These are phyloP conservation scores for Hypholoma sublateritium DNA, from an alignment of 768 basidiomycete genomes.

Conservation along the genomic window DNA sequence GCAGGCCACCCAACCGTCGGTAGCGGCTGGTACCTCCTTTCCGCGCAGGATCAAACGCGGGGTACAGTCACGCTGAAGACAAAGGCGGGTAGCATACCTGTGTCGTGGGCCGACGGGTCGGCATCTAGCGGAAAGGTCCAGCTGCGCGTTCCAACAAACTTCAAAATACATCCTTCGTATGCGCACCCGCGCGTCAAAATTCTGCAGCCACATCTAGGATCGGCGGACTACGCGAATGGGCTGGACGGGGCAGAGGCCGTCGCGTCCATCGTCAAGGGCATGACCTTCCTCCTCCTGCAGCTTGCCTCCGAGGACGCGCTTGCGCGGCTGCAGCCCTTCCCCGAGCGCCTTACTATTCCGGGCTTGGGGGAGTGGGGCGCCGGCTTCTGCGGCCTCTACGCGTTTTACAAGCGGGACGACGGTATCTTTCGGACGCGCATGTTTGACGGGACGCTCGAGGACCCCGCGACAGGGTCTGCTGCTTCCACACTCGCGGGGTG, in stretches of 20 bases:
- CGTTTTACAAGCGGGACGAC: slow-evolving; percentile 32
- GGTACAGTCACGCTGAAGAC: slow-evolving; percentile 31
- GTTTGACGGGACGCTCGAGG: slow-evolving; percentile 40
- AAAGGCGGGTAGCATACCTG: slow-evolving; percentile 43
- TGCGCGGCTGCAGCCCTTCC: slow-evolving; percentile 26
- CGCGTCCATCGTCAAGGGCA: slow-evolving; percentile 47
- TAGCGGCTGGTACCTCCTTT: slow-evolving; percentile 41
- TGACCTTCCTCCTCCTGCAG: slow-evolving; percentile 41
- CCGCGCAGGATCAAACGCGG: slow-evolving; percentile 12
- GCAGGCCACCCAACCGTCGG: slow-evolving; percentile 48
- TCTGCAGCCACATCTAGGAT: slow-evolving; percentile 26
- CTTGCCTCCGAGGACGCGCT: slow-evolving; percentile 39
- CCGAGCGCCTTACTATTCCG: slow-evolving; percentile 23
- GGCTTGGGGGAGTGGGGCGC: slow-evolving; percentile 39
- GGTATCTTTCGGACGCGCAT: slow-evolving; percentile 39
- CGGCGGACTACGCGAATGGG: slow-evolving; percentile 37
- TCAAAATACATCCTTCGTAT: slow-evolving; percentile 36
- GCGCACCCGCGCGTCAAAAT: slow-evolving; percentile 25
- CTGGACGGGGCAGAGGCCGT: slow-evolving; percentile 30
- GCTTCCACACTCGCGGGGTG: slow-evolving; percentile 43
- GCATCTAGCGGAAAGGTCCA: slow-evolving; percentile 23
- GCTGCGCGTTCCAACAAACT: slow-evolving; percentile 40
- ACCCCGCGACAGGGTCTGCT: slow-evolving; percentile 48
- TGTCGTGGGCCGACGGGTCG: slow-evolving; percentile 18
- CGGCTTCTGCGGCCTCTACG: slow-evolving; percentile 36